Percentiles rank a stretch among this genome's conserved stretches.
These are phyloP conservation scores for Hypericum androsaemum DNA, from an alignment of 345 rosid species.

Conservation along the genomic window DNA sequence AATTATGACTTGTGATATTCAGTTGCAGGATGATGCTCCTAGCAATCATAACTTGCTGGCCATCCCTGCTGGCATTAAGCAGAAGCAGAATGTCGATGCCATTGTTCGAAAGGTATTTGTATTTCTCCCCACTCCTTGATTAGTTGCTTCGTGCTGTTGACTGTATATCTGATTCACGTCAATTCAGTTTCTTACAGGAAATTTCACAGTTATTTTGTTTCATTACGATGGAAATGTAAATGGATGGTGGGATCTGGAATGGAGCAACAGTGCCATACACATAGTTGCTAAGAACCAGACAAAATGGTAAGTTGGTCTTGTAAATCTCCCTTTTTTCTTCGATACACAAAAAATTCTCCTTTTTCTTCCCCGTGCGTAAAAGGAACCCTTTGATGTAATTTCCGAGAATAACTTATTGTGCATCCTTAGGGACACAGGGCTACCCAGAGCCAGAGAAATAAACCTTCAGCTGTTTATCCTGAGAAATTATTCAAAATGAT, in stretches of 20 bases:
- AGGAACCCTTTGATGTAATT: no score
- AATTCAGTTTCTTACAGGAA: constrained; percentile 85
- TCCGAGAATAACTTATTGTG: no score
- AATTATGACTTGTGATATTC: no score
- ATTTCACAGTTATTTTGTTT: constrained; percentile 79
- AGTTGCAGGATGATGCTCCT: constrained; percentile 30
- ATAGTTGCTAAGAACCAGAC: constrained; percentile 92
- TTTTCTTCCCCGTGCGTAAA: no score
- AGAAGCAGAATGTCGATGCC: constrained; percentile 57
- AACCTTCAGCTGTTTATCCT: no score
- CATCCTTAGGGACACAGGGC: no score
- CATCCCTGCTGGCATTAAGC: constrained; percentile 84
- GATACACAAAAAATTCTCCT: no score
- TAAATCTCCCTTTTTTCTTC: neutral
- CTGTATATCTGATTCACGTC: constrained; percentile 32
- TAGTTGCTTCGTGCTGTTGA: neutral
- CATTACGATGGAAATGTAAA: constrained; percentile 87
- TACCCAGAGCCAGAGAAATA: no score
- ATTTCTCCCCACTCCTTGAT: constrained; percentile 8
- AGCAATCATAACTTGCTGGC: constrained; percentile 59
- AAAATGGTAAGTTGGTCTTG: constrained; percentile 48
- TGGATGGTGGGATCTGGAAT: constrained; percentile 74
- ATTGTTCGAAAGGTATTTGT: constrained; percentile 64
- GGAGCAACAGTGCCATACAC: constrained; percentile 75
- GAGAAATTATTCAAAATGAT: no score